Evolutionary conservation across 768 basidiomycete species (phyloP).

Genomic region (Jaapia argillacea): DNA sequence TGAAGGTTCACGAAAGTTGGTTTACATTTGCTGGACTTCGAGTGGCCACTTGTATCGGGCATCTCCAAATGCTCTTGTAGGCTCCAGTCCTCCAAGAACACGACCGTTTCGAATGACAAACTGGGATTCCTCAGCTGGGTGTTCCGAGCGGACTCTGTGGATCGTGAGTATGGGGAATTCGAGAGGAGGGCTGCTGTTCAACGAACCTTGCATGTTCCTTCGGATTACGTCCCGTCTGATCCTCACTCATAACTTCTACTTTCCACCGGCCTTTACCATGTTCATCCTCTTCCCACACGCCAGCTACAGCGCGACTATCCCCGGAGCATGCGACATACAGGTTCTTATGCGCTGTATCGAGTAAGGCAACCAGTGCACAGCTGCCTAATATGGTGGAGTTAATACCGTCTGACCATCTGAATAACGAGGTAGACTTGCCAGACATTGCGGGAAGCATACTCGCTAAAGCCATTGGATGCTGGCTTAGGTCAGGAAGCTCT

Average conservation of each 20-base stretch:
- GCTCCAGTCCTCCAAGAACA: constrained; percentile 82
- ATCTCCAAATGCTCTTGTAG: constrained; percentile 81
- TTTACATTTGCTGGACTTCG: constrained; percentile 62
- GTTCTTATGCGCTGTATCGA: constrained; percentile 76
- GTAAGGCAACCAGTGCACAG: constrained; percentile 80
- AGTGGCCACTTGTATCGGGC: constrained; percentile 84
- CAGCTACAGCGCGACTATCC: constrained; percentile 93
- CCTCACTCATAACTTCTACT: constrained; percentile 89
- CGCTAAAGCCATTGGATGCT: constrained; percentile 59
- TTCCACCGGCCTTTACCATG: constrained; percentile 74
- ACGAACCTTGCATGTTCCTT: constrained; percentile 73
- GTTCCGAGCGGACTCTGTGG: constrained; percentile 67
- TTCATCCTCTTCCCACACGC: constrained; percentile 67
- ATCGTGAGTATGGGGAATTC: not conserved
- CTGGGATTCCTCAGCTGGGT: constrained; percentile 65
- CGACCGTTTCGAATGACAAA: constrained; percentile 74
- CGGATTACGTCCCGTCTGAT: constrained; percentile 90
- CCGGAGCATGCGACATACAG: constrained; percentile 89
- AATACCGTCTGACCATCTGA: constrained; percentile 4
- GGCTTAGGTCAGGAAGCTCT: constrained; percentile 52
- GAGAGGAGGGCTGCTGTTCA: not conserved
- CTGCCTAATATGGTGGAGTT: constrained; percentile 43
- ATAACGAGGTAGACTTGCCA: constrained; percentile 26
- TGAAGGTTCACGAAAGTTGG: no score
- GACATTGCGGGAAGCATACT: constrained; percentile 80